phyloP scores from a whole-genome alignment of 2,329 filamentous ascomycete genomes.

The Trichoderma semiorbis region DNA sequence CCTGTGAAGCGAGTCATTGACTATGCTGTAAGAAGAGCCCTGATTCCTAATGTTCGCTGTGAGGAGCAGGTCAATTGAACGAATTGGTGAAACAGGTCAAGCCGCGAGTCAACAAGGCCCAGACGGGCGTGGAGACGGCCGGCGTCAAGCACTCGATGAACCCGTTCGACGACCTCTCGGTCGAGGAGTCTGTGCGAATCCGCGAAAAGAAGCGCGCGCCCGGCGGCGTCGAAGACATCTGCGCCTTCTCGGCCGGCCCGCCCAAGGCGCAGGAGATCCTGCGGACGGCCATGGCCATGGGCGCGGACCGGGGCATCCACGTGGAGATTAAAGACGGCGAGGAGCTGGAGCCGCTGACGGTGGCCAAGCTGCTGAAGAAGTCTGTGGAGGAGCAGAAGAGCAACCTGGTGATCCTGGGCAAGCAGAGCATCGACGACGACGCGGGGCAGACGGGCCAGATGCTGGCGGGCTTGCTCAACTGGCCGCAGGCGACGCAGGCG shows the following conservation, averaged over 20 bases:
- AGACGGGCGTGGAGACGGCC: constrained; percentile 85
- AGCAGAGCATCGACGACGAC: constrained; percentile 98
- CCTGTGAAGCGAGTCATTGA: constrained; percentile 83
- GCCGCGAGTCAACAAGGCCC: constrained; percentile 65
- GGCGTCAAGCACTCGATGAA: constrained; percentile 98
- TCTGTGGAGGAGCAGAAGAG: constrained; percentile 80
- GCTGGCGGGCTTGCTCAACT: constrained; percentile 86
- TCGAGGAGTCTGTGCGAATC: constrained; percentile 93
- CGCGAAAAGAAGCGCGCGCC: constrained; percentile 77
- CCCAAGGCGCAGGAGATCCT: constrained; percentile 84
- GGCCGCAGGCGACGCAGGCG: constrained; percentile 94
- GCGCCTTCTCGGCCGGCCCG: constrained; percentile 83
- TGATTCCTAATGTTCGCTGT: not conserved
- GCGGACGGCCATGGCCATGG: constrained; percentile 98
- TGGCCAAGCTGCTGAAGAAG: constrained; percentile 82
- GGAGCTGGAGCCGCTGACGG: constrained; percentile 81
- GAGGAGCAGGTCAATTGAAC: constrained; percentile 19
- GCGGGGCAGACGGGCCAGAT: constrained; percentile 96
- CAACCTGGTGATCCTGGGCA: constrained; percentile 91
- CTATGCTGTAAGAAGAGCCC: constrained; percentile 64
- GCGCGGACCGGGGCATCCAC: constrained; percentile 87
- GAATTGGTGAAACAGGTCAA: constrained; percentile 51
- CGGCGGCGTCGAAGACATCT: constrained; percentile 82
- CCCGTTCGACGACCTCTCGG: constrained; percentile 96
- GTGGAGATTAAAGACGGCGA: constrained; percentile 74